Base-by-base conservation (phyloP, 1,139 yeast genomes). In the Neolecta irregularis region DNA sequence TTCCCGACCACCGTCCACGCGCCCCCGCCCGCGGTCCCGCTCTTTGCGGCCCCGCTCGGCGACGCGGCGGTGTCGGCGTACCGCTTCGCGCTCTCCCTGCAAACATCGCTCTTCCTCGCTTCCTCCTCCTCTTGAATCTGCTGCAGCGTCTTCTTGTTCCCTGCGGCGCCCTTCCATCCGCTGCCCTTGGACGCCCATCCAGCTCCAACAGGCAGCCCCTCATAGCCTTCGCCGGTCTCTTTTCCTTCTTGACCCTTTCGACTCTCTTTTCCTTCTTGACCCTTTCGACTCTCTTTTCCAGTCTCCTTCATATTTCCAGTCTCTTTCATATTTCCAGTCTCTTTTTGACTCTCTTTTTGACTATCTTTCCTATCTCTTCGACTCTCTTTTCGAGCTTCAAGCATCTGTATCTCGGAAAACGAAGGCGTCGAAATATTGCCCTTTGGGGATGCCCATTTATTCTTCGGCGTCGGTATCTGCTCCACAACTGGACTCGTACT, bases 71-170 rank as follows among this genome's bases (percentile, higher is more conserved):
- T 31, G 6, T 44, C 45, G 8, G 45, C 46, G 23, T 44, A 44
- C 21, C 35, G 31, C 16, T 38, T 24, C 7, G 41, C 44, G 15
- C 43, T 34, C 6, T 25, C 30, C 48, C 39, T 9, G 47, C 44
- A 28, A 12, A 46, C 44, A 20, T 48, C 44, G n/a, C 30, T 36
- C 20, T 36, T 34, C 15, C 38, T 30, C 15, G 40, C 54, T 34
- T 57, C 58, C 40, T 64, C 70, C 46, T 67, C 71, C 42, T 56
- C 60, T 46, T 65, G 70, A 38, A 67, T 65, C 38, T 67, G 67
- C 8, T 64, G 60, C 23, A 66, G 48, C 1, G 70, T 56, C 49
- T 62, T 62, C 26, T 50, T 46, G 22, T 62, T 62, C n/a, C 21
- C 6, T 15, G 9, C 6, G 37, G 7, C 20, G 12, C 18, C 13